Evolutionary conservation across 805 yeast species (phyloP), one percentile per base, ranked within the genome.

Genomic region (Ogataea populi-albae): DNA sequence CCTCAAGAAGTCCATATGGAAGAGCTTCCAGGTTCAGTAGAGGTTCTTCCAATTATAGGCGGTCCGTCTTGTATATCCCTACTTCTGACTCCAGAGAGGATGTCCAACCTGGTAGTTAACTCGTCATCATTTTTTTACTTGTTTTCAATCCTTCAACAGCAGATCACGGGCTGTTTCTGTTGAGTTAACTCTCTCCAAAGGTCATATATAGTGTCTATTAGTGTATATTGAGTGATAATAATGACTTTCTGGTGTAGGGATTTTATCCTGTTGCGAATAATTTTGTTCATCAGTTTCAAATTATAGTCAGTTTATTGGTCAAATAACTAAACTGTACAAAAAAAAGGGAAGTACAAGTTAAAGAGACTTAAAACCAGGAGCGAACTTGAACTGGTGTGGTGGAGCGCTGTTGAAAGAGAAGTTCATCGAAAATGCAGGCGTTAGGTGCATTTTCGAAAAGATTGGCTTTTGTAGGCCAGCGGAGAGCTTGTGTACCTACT

Each of bases 1-100:
- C 52, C 5, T 50, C 54, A 6, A 30, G 48, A 22, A 45, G 47
- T 26, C 51, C 53, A 15, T 46, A 48, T 26, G 33, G 39, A 14
- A 46, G 46, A 31, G 39, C 37, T 21, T 34, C 44, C 1, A 38
- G 52, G 18, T 47, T 50, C 38, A 40, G 47, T 35, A 40, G 49
- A 34, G 44, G 32, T 23, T 25, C 45, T 7, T 26, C 43, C 11
- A 35, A 31, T 25, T 47, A 46, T 30, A 34, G 47, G 17, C 27
- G 42, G 21, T 41, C 49, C 7, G 40, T 47, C 18, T 12, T 27
- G 11, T 27, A 27, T 14, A 21, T 14, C 15, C 8, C 19, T 11
- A 27, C 7, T 7, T 16, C 30, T 15, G 20, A 27, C 20, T 9
- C 30, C 21, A n/a, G n/a, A n/a, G n/a, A n/a, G n/a, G n/a, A n/a